Evolutionary conservation across 345 rosid species (phyloP), one percentile per base, ranked within the genome.

Genomic region (Gossypium thurberi): DNA sequence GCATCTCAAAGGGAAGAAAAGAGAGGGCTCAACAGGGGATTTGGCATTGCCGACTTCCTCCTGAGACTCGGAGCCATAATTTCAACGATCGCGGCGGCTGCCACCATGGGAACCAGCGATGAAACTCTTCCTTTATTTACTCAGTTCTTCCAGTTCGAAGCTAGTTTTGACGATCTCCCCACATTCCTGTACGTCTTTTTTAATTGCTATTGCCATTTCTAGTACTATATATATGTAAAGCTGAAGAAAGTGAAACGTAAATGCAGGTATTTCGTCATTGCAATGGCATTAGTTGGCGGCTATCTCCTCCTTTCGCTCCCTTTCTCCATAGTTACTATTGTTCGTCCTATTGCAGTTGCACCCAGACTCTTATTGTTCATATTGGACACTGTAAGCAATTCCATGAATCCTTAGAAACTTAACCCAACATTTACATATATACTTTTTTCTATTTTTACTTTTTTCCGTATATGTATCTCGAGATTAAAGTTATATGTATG

Each of bases 71-170:
- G 81, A 1, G 94, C 92, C 65, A 59, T 87, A 9, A 76, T 75
- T 53, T 20, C 85, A 13, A 59, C 89, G 63, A 77, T 94, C 4
- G 77, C 86, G 1, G 89, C 96, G 5, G 81, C 97, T 23, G 80
- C 76, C 15, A 75, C 85, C 56, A 89, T 91, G 94, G 94, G 81
- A 69, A 84, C 87, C 1, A 90, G 87, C 14, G 79, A 80, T 13
- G 84, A 94, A 40, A 85, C 90, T 52, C 91, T 91, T 46, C 98
- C 98, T 23, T 90, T 94, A 81, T 88, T 90, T 82, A 89, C 96
- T 58, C 96, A 87, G 83, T 94, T 91, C 85, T 86, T 90, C 78
- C 96, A 88, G 71, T 91, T 94, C 74, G 71, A 94, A 85, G 98
- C 98, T 66, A 61, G 77, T 23, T 91, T 91, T 43, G 89, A 94